Conservation (phyloP, 2,329 filamentous ascomycete species). For the Fusarium lyarnte region DNA sequence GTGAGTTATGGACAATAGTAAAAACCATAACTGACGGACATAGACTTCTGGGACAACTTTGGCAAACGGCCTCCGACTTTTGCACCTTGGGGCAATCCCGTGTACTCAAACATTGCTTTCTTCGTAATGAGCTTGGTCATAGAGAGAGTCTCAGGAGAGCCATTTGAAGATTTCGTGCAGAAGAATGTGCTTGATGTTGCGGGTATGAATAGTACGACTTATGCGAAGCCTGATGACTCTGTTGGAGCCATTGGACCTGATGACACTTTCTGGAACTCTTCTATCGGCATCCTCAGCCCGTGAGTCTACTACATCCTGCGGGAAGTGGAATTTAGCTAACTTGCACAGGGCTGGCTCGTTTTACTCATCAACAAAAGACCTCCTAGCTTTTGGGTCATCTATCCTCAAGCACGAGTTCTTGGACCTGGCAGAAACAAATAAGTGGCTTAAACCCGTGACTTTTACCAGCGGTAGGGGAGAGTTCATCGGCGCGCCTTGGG, state of each 20-base stretch:
- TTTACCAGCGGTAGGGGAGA: neutral
- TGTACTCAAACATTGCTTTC: constrained; percentile 6
- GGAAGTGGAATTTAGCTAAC: neutral
- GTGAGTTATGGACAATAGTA: neutral
- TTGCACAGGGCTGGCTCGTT: constrained; percentile 1
- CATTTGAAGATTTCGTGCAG: neutral
- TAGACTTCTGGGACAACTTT: constrained; percentile 17
- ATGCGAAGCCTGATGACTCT: constrained; percentile 9
- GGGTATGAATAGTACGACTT: constrained; percentile 13
- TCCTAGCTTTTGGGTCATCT: constrained; percentile 4
- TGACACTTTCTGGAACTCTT: constrained; percentile 4
- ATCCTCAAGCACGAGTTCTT: constrained; percentile 5
- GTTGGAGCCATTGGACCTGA: neutral
- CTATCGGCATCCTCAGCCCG: constrained; percentile 2
- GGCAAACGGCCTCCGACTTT: constrained; percentile 1
- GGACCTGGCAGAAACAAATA: neutral
- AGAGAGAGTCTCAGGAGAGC: constrained; percentile 1
- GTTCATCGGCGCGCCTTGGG: constrained; percentile 4
- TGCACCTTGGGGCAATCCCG: neutral
- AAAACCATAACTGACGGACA: neutral
- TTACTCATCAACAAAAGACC: constrained; percentile 13
- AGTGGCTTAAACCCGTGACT: constrained; percentile 5
- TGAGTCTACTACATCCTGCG: neutral
- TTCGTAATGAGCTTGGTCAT: neutral
- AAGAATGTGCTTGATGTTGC: constrained; percentile 8